Conservation (phyloP, 2,329 filamentous ascomycete genomes). For the Colletotrichum limetticola region DNA sequence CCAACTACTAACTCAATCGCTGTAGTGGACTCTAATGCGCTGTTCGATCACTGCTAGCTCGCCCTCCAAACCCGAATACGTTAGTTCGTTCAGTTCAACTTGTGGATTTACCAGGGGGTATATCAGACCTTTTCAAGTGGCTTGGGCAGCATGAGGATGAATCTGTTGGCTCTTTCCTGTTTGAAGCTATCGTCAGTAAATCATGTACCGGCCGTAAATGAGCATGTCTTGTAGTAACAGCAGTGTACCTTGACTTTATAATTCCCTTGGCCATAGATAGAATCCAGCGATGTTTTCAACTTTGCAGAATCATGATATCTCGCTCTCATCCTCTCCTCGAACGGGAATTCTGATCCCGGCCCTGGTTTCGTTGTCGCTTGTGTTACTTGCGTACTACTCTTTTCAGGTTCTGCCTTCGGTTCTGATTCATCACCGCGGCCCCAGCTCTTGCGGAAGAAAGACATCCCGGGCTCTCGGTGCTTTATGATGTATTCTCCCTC, state of each 20-base stretch:
- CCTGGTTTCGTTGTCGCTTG: not conserved
- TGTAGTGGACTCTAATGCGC: constrained; percentile 1
- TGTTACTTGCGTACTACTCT: too few species aligned
- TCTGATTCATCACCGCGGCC: not conserved
- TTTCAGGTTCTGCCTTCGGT: not conserved
- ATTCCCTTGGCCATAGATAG: constrained; percentile 5
- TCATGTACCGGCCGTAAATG: not conserved
- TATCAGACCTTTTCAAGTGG: not conserved
- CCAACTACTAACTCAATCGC: not conserved
- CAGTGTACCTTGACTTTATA: constrained; percentile 9
- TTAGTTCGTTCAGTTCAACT: not conserved
- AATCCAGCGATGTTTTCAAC: not conserved
- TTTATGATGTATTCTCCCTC: too few species aligned
- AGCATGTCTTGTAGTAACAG: not conserved
- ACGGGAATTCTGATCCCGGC: not conserved
- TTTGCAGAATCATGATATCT: constrained; percentile 9
- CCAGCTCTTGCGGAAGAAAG: not conserved
- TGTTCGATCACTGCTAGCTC: constrained; percentile 9
- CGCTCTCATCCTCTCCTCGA: not conserved
- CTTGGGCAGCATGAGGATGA: not conserved
- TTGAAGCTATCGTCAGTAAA: not conserved
- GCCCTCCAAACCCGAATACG: not conserved
- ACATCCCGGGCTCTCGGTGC: not conserved
- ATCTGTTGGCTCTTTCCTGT: not conserved
- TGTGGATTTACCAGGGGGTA: not conserved